Conservation (phyloP, 2,329 filamentous ascomycete species). For the Ophiocordyceps camponoti-rufipedis region DNA sequence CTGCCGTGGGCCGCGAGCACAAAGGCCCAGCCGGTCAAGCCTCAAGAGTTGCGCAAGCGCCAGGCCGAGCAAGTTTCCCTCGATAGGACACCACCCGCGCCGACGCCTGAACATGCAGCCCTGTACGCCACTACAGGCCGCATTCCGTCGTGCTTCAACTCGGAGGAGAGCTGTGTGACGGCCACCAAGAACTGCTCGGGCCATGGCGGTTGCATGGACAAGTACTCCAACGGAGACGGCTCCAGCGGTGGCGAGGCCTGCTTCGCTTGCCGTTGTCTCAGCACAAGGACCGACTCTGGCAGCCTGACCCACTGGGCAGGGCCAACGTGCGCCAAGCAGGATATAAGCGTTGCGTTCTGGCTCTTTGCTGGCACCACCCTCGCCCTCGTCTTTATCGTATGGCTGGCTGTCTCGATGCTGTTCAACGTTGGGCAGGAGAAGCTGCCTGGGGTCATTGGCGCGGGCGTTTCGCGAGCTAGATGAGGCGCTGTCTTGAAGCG, state of each 20-base stretch:
- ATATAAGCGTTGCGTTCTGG: constrained; percentile 80
- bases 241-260: constrained; percentile 31
- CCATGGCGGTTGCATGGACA: constrained; percentile 59
- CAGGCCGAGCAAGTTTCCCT: constrained; percentile 24
- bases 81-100: neutral
- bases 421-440: constrained; percentile 74
- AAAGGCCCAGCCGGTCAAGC: constrained; percentile 23
- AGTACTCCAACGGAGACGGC: constrained; percentile 31
- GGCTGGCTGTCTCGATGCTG: constrained; percentile 57
- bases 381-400: constrained; percentile 46
- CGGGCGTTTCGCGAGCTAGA: constrained; percentile 66
- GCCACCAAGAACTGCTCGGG: constrained; percentile 65
- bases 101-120: neutral
- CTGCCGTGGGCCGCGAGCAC: constrained; percentile 27
- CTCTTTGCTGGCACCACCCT: constrained; percentile 62
- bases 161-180: constrained; percentile 46
- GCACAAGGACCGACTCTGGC: constrained; percentile 35
- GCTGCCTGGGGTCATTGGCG: constrained; percentile 87
- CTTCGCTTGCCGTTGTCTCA: constrained; percentile 61
- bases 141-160: constrained; percentile 59
- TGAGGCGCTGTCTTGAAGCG: constrained; percentile 9
- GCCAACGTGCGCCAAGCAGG: constrained; percentile 73
- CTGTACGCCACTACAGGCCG: constrained; percentile 18
- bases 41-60: constrained; percentile 27
- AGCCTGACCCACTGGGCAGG: constrained; percentile 68